Percentiles rank a stretch among this genome's conserved stretches.
Evolutionary conservation across 2,329 filamentous ascomycete genomes (phyloP).

Genomic region (Arthroderma sp.): DNA sequence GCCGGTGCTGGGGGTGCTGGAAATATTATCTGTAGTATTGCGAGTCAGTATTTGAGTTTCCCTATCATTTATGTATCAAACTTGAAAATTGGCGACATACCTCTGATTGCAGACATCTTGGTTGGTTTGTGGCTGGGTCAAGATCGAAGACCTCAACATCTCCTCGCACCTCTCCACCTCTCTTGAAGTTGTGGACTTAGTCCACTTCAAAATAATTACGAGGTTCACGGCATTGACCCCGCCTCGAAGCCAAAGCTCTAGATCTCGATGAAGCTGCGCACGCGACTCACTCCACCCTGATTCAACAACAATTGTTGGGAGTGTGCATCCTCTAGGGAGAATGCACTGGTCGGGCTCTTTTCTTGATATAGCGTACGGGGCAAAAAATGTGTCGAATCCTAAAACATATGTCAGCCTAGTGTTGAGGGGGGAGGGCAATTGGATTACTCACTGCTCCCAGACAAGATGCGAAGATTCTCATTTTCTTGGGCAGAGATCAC

Average conservation of each 20-base stretch:
- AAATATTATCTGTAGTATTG: not conserved
- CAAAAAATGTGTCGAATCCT: constrained; percentile 1
- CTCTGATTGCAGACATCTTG: constrained; percentile 2
- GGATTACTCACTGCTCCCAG: too few relatives aligned
- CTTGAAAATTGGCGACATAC: not conserved
- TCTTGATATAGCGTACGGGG: constrained; percentile 2
- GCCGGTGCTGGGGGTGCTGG: not conserved
- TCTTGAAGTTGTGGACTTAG: not conserved
- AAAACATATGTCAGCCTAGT: not conserved
- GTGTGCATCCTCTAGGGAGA: not conserved
- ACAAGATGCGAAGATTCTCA: too few relatives aligned
- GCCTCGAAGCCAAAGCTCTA: constrained; percentile 7
- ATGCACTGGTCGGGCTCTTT: constrained; percentile 6
- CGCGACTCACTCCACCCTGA: constrained; percentile 7
- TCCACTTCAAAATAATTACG: constrained; percentile 7
- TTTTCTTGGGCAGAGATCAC: too few relatives aligned
- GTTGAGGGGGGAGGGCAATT: too few relatives aligned
- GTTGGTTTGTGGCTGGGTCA: constrained; percentile 2
- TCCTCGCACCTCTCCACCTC: not conserved
- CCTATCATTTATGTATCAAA: not conserved
- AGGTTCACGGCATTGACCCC: constrained; percentile 2
- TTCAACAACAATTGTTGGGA: constrained; percentile 7
- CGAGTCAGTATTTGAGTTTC: constrained; percentile 1
- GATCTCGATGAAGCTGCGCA: constrained; percentile 5
- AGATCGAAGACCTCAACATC: constrained; percentile 2